phyloP scores from a whole-genome alignment of 1,284 basidiomycete genomes.

The Ustilago bromivora region DNA sequence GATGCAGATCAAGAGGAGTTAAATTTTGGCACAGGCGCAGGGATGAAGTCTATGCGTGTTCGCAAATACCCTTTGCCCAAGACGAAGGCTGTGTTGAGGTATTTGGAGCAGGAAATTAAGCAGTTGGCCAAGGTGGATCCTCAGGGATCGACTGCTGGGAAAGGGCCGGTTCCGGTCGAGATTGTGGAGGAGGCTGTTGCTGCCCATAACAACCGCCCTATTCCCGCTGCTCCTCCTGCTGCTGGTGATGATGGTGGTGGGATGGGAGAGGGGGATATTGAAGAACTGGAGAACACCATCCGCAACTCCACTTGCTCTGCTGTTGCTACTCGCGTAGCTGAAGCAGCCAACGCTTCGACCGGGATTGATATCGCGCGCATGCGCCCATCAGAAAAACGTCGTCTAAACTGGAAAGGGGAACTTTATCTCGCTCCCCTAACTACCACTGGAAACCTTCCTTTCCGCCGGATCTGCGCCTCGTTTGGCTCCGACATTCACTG shows the following conservation, averaged over 20 bases:
- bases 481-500: constrained; percentile 95
- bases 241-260: too few relatives aligned
- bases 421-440: constrained; percentile 94
- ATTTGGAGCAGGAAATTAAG: constrained; percentile 50
- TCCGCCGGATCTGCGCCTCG: constrained; percentile 86
- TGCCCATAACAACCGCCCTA: constrained; percentile 68
- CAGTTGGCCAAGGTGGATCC: constrained; percentile 31
- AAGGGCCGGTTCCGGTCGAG: constrained; percentile 27
- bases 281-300: constrained; percentile 55
- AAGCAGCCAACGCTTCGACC: constrained; percentile 23
- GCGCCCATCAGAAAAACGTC: constrained; percentile 84
- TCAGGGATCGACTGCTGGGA: constrained; percentile 32
- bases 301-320: constrained; percentile 30
- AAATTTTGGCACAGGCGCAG: constrained; percentile 76
- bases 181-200: constrained; percentile 25
- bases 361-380: constrained; percentile 73
- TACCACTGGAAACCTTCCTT: constrained; percentile 95
- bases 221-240: constrained; percentile 71
- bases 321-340: constrained; percentile 15
- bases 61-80: constrained; percentile 55
- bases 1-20: constrained; percentile 77
- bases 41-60: constrained; percentile 41
- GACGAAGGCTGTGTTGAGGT: constrained; percentile 51
- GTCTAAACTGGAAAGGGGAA: constrained; percentile 84
- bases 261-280: constrained; percentile 48